phyloP scores from a whole-genome alignment of 1,284 basidiomycete species.

The Rhizoctonia solani region DNA sequence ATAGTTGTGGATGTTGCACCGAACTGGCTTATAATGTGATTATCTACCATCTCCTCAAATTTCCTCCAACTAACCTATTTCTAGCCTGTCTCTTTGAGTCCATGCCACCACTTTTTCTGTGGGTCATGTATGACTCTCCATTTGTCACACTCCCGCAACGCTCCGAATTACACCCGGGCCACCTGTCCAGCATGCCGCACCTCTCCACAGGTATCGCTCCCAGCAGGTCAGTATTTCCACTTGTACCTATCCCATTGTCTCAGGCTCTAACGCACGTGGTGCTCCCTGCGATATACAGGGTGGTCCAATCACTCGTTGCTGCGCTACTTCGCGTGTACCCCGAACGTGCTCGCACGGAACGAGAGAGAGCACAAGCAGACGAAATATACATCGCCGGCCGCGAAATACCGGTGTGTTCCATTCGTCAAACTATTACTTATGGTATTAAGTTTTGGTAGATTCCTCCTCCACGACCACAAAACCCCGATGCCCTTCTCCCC shows the following conservation, averaged over 20 bases:
- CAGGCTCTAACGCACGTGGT: background rate
- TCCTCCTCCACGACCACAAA: constrained; percentile 37
- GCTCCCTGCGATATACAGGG: constrained; percentile 22
- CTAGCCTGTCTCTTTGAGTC: constrained; percentile 36
- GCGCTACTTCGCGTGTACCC: constrained; percentile 36
- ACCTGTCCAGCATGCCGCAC: constrained; percentile 38
- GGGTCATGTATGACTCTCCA: constrained; percentile 34
- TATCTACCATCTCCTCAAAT: background rate
- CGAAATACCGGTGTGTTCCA: constrained; percentile 36
- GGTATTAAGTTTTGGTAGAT: constrained; percentile 28
- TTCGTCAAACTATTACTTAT: background rate
- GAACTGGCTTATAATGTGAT: constrained; percentile 38
- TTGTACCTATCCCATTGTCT: background rate
- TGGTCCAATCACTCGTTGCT: constrained; percentile 38
- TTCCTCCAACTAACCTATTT: background rate
- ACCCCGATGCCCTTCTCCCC: constrained; percentile 36
- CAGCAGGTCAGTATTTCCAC: constrained; percentile 19
- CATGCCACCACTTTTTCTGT: constrained; percentile 39
- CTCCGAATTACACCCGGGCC: constrained; percentile 34
- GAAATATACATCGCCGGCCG: constrained; percentile 35
- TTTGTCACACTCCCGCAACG: constrained; percentile 34
- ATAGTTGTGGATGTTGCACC: constrained; percentile 39
- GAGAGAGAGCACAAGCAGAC: constrained; percentile 39
- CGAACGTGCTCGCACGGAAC: constrained; percentile 36
- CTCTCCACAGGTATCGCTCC: constrained; percentile 27